Evolutionary conservation across 345 rosid species (phyloP).

Genomic region (Brassica napus): Da-Ae NC_063435.1:1944501-1945000

Average conservation of each 20-base stretch:
- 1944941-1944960: slow-evolving; percentile 79
- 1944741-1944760: background rate
- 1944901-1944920: no score
- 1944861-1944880: slow-evolving; percentile 12
- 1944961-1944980: slow-evolving; percentile 54
- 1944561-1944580: slow-evolving; percentile 53
- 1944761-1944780: background rate
- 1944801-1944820: background rate
- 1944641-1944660: background rate
- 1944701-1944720: slow-evolving; percentile 76
- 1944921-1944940: slow-evolving; percentile 42
- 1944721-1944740: slow-evolving; percentile 64
- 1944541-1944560: slow-evolving; percentile 72
- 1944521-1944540: slow-evolving; percentile 88
- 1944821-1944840: background rate
- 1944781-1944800: background rate
- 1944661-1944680: background rate
- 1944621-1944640: background rate
- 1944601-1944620: background rate
- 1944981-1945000: slow-evolving; percentile 65
- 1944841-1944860: background rate
- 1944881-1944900: background rate
- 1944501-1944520: slow-evolving; percentile 70
- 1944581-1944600: slow-evolving; percentile 46
- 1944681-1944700: slow-evolving; percentile 59